These are phyloP conservation scores for Ziziphus jujuba DNA, from an alignment of 306 rosid genomes.

Conservation along the genomic window DNA sequence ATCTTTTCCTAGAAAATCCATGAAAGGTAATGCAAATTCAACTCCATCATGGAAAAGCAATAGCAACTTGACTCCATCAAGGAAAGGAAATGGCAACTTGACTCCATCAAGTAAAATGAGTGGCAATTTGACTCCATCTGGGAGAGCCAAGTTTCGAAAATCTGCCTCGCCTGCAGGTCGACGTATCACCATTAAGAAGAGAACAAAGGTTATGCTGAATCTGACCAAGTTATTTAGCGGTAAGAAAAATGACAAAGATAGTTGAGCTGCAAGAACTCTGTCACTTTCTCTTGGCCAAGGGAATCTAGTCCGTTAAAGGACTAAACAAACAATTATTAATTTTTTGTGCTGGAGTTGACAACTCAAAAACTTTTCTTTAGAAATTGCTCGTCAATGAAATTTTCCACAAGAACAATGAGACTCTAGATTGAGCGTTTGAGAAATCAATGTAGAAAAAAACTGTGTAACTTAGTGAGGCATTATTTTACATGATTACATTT, in stretches of 20 bases:
- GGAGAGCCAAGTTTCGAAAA: conserved; percentile 45
- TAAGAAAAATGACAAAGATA: conserved; percentile 31
- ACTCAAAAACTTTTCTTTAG: background rate
- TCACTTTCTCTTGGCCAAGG: background rate
- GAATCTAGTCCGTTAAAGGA: background rate
- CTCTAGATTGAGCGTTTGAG: conserved; percentile 2
- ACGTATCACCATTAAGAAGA: conserved; percentile 59
- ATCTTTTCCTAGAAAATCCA: conserved; percentile 42
- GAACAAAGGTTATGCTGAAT: conserved; percentile 59
- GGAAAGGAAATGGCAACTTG: conserved; percentile 20
- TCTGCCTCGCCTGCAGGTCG: conserved; percentile 55
- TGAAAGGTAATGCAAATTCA: conserved; percentile 31
- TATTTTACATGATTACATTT: conserved; percentile 9
- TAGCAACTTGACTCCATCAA: conserved; percentile 20
- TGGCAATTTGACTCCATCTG: conserved; percentile 33
- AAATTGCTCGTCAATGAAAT: conserved; percentile 2
- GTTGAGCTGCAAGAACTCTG: conserved; percentile 6
- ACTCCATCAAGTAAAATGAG: too few relatives aligned
- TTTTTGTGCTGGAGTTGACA: background rate
- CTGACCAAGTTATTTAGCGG: conserved; percentile 60
- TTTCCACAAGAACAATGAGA: background rate
- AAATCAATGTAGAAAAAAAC: background rate
- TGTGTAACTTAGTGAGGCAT: conserved; percentile 1
- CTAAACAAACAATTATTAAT: background rate
- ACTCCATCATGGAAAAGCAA: background rate